Base-by-base conservation (phyloP, 192 early-diverging fungal genomes). In the Coemansia asiatica region DNA sequence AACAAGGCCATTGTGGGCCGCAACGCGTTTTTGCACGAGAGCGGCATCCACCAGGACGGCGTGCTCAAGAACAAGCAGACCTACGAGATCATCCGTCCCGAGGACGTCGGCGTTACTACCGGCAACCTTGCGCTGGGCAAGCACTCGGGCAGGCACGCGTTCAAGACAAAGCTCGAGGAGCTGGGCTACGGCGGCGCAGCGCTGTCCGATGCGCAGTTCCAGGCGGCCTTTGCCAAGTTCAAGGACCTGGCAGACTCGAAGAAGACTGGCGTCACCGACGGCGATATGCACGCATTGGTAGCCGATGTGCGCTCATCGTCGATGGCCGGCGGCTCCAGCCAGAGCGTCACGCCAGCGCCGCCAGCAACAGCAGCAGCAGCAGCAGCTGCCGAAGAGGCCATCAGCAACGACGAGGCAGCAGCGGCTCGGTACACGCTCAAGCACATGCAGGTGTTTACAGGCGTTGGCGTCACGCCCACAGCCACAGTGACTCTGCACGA, bases 1-100 rank as follows among this genome's bases (percentile, higher is more conserved):
- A 98, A 98, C 87, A 98, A 98, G 83, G 95, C 96, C 46, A 98
- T 98, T 69, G 96, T 98, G 38, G 96, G 96, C 26, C 87, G 90
- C 58, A 98, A 98, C 67, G 96, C 96, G 22, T 98, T 98, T 64
- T 83, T 94, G 70, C 96, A 98, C 75, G 95, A 98, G 83, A 94
- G 92, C 64, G 96, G 96, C 29, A 98, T 98, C 77, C 96, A 98
- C 78, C 96, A 98, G 76, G 96, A 98, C 77, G 96, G 96, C 60
- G 91, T 98, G 59, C 87, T 98, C 55, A 98, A 98, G 83, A 88
- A 97, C 85, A 94, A 94, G 74, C 81, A 77, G 38, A 98, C 96
- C 0, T 98, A 98, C 72, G 96, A 98, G 83, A 98, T 98, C 69
- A 97, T 98, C 64, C 87, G 90, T 60, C 95, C 96, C 13, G 92